These are phyloP conservation scores for Torulaspora pretoriensis DNA, from an alignment of 1,139 yeast species.

Conservation along the genomic window DNA sequence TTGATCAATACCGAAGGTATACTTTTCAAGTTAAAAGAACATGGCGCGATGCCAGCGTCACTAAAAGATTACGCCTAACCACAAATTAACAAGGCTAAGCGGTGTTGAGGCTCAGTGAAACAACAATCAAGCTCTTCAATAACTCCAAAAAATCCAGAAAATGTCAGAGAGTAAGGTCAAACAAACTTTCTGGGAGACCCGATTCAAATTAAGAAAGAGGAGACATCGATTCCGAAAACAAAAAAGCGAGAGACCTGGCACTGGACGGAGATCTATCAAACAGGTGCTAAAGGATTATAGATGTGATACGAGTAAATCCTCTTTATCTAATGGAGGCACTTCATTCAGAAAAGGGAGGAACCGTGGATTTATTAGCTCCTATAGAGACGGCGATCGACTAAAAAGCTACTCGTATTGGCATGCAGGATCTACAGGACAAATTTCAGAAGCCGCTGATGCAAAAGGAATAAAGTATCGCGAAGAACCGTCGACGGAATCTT, in stretches of 20 bases:
- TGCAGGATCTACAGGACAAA: neutral
- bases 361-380: neutral
- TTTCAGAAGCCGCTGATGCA: neutral
- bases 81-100: neutral
- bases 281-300: constrained; percentile 2
- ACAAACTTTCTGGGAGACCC: neutral
- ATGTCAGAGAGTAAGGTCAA: neutral
- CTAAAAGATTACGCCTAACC: neutral
- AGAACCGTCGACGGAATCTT: constrained; percentile 6
- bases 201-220: neutral
- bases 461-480: constrained; percentile 4
- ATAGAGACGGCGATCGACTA: neutral
- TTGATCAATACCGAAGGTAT: neutral
- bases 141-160: neutral
- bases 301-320: neutral
- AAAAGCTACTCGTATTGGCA: neutral
- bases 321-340: constrained; percentile 1
- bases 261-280: constrained; percentile 3
- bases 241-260: constrained; percentile 2
- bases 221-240: constrained; percentile 1
- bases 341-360: constrained; percentile 14
- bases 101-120: neutral
- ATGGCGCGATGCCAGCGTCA: constrained; percentile 5
- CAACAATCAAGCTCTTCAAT: neutral
- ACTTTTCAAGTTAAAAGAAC: neutral